Base-by-base conservation (phyloP, 345 rosid species). In the Lepidium aucheri region DNA sequence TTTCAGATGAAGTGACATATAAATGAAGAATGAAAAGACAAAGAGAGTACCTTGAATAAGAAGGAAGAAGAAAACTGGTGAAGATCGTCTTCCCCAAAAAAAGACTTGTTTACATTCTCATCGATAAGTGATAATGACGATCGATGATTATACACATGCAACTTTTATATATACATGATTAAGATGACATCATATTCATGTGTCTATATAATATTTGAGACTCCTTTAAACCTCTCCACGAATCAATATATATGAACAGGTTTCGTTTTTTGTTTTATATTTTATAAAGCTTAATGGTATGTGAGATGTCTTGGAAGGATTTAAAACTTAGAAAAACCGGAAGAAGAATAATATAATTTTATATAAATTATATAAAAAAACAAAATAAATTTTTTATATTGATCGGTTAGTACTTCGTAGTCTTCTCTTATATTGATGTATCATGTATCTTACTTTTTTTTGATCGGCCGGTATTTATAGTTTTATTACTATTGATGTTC, bases 151-250 rank as follows among this genome's bases (percentile, higher is more conserved):
- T 4, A 24, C 38, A 62, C 63, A 53, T 56, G 36, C 18, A 20
- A 24, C 63, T 46, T 44, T 45, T 54, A 54, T 63, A 24, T 16
- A 26, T 49, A 69, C 45, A 55, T 71, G 52, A 43, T 63, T 54
- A 63, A n/a, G 58, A 63, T 45, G 52, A 46, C 43, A 63, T 55
- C 64, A 63, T 63, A 63, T 18, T 44, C 58, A 58, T 68, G 58
- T 68, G 30, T 56, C 30, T 8, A 36, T 36, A 36, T 33, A 33
- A 20, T 8, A 46, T 47, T 16, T 1, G 16, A 9, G 17, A 22
- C 24, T 9, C 17, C 44, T 60, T 62, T 70, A 44, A 15, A 17
- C 9, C 22, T 53, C 32, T 62, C 33, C 39, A 33, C 11, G 46
- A 70, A 7, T 16, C 53, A 38, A 43, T 61, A 65, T 43, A 22